phyloP scores from a whole-genome alignment of 768 basidiomycete species.

The Auricularia heimuer region DNA sequence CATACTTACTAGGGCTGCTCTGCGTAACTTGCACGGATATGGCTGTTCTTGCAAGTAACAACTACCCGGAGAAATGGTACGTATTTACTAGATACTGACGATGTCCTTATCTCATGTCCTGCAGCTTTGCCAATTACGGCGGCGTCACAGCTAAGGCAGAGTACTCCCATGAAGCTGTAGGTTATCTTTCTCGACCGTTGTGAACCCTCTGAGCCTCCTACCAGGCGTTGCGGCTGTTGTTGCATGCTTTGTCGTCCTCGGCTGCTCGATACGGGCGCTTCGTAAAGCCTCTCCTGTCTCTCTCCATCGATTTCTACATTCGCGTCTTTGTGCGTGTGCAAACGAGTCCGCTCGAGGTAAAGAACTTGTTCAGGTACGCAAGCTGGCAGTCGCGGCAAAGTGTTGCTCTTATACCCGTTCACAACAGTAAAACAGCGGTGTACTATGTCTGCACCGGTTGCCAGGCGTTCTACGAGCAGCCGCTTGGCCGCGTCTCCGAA shows the following conservation, averaged over 20 bases:
- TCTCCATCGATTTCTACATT: constrained; percentile 97
- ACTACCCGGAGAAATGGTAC: constrained; percentile 96
- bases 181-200: constrained; percentile 17
- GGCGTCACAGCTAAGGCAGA: constrained; percentile 86
- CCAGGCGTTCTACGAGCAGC: constrained; percentile 73
- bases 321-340: constrained; percentile 79
- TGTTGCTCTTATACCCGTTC: neutral
- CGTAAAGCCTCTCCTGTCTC: constrained; percentile 77
- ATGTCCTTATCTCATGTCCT: neutral
- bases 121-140: constrained; percentile 90
- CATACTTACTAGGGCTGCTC: constrained; percentile 51
- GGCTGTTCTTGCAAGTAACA: constrained; percentile 83
- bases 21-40: constrained; percentile 97
- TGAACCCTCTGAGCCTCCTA: neutral
- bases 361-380: constrained; percentile 65
- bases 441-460: constrained; percentile 82
- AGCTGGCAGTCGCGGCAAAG: too few relatives aligned
- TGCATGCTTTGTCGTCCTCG: constrained; percentile 74
- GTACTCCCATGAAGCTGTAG: constrained; percentile 86
- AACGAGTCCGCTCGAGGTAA: constrained; percentile 71
- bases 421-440: constrained; percentile 66
- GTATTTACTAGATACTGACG: constrained; percentile 8
- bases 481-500: constrained; percentile 66
- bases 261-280: constrained; percentile 89
- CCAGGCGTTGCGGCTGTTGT: constrained; percentile 84